phyloP scores from a whole-genome alignment of 352 stramenopile genomes.

The Pythium rishiriense region DNA sequence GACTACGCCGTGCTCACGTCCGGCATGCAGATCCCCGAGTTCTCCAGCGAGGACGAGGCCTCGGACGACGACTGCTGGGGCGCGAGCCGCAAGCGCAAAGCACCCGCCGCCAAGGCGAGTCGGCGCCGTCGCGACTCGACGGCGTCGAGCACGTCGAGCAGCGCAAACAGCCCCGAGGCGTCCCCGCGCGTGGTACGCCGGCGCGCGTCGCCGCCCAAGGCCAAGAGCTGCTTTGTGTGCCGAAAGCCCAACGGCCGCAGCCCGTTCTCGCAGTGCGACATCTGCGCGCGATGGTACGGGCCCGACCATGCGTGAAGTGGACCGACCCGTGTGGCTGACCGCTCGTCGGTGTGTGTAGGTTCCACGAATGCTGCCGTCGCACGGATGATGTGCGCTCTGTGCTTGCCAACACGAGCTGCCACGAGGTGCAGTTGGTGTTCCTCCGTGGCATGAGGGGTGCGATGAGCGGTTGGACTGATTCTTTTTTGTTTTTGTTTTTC shows the following conservation, averaged over 20 bases:
- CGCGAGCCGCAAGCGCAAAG: neutral
- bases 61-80: slow-evolving; percentile 49
- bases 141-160: neutral
- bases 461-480: neutral
- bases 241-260: slow-evolving; percentile 37
- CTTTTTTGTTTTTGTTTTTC: neutral
- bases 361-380: slow-evolving; percentile 28
- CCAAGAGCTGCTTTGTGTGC: slow-evolving; percentile 63
- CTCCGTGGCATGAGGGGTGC: too few species aligned
- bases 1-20: slow-evolving; percentile 81
- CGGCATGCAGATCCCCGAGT: slow-evolving; percentile 78
- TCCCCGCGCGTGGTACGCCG: neutral
- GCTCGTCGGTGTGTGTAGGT: slow-evolving; percentile 11
- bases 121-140: neutral
- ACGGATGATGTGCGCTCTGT: slow-evolving; percentile 40
- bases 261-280: slow-evolving; percentile 73
- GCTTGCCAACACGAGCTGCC: slow-evolving; percentile 75
- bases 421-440: slow-evolving; percentile 38
- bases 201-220: neutral
- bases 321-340: too few species aligned
- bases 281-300: slow-evolving; percentile 66
- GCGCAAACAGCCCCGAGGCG: neutral
- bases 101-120: slow-evolving; percentile 11
- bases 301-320: too few species aligned
- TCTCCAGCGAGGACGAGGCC: slow-evolving; percentile 62